Percentiles rank a stretch among this genome's conserved stretches.
phyloP scores from a whole-genome alignment of 1,284 basidiomycete genomes.

The Kwoniella shivajii region DNA sequence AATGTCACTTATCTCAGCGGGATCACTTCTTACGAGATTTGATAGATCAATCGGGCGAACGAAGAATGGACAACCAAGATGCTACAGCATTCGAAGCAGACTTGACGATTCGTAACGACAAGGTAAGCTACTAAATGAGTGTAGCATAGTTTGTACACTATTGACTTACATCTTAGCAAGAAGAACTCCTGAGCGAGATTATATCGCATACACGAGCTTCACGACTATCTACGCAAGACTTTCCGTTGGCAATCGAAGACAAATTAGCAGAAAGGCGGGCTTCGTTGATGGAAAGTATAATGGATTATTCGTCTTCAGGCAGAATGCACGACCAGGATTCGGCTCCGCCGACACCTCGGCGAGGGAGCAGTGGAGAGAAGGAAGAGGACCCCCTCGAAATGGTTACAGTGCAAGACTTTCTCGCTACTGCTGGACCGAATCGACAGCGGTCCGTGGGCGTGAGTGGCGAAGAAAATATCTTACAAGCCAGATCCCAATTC shows the following conservation, averaged over 20 bases:
- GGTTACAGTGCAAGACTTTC: constrained; percentile 35
- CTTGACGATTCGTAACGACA: neutral
- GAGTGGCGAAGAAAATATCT: neutral
- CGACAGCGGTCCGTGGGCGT: neutral
- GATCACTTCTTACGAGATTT: constrained; percentile 31
- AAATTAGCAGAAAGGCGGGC: constrained; percentile 17
- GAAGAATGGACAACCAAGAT: constrained; percentile 31
- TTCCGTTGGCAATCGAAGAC: constrained; percentile 20
- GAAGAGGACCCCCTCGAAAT: constrained; percentile 30
- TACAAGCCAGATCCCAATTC: constrained; percentile 9
- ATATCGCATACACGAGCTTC: constrained; percentile 15
- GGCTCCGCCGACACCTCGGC: constrained; percentile 24
- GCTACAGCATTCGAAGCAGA: constrained; percentile 9
- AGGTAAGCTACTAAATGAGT: too few species aligned
- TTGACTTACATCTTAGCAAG: too few species aligned
- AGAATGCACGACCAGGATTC: constrained; percentile 36
- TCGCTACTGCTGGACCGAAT: constrained; percentile 7
- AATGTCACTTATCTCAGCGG: constrained; percentile 13
- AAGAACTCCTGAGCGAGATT: constrained; percentile 24
- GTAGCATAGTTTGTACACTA: neutral
- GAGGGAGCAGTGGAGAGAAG: neutral
- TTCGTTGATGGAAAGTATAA: constrained; percentile 25
- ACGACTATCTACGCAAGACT: constrained; percentile 33
- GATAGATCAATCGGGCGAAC: constrained; percentile 23
- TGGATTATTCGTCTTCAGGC: constrained; percentile 27